Conservation (phyloP, 2,329 filamentous ascomycete genomes). For the Nectriaceae sp. region DNA sequence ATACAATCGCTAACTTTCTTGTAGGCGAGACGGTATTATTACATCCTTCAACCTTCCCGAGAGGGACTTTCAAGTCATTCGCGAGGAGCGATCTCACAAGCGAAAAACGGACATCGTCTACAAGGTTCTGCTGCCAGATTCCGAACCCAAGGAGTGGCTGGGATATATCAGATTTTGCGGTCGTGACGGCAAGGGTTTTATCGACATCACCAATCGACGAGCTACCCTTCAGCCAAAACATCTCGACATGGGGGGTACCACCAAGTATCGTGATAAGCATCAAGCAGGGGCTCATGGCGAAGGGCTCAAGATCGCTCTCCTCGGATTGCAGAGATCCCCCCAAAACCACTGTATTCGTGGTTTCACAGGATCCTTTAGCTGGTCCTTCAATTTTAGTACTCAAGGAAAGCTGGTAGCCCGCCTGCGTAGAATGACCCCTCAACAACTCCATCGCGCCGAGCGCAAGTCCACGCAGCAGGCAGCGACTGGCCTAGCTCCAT, state of each 20-base stretch:
- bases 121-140: slow-evolving; percentile 13
- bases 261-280: slow-evolving; percentile 18
- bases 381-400: slow-evolving; percentile 34
- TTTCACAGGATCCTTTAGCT: slow-evolving; percentile 25
- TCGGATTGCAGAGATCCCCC: slow-evolving; percentile 28
- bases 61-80: slow-evolving; percentile 22
- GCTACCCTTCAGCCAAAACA: slow-evolving; percentile 32
- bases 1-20: neutral
- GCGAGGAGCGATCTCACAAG: slow-evolving; percentile 11
- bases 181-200: slow-evolving; percentile 20
- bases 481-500: neutral
- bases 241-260: slow-evolving; percentile 31
- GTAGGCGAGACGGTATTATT: slow-evolving; percentile 33
- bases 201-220: slow-evolving; percentile 32
- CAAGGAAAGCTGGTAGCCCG: slow-evolving; percentile 19
- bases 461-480: neutral
- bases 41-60: slow-evolving; percentile 23
- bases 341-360: slow-evolving; percentile 31
- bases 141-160: slow-evolving; percentile 18
- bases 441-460: neutral
- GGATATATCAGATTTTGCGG: slow-evolving; percentile 33
- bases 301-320: slow-evolving; percentile 33
- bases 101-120: slow-evolving; percentile 29
- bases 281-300: slow-evolving; percentile 33
- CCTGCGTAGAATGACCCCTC: slow-evolving; percentile 9